phyloP scores from a whole-genome alignment of 805 yeast species.

The Metschnikowia corniflorae region DNA sequence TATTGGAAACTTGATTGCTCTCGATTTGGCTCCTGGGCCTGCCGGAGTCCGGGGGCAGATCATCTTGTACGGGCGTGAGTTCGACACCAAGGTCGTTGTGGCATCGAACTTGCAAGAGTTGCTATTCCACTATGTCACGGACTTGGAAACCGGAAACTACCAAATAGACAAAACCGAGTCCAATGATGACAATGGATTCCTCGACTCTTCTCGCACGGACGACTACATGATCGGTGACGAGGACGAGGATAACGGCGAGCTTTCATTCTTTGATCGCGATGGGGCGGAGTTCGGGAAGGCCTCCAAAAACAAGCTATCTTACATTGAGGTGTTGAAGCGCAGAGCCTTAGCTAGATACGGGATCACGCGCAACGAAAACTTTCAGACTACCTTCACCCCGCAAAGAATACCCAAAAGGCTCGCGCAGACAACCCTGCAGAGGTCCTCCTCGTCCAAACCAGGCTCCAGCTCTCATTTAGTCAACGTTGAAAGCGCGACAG shows the following conservation, averaged over 20 bases:
- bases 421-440: conserved; percentile 1
- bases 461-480: conserved; percentile 13
- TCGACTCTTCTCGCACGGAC: conserved; percentile 36
- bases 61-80: conserved; percentile 21
- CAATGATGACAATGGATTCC: conserved; percentile 34
- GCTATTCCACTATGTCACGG: conserved; percentile 34
- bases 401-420: conserved; percentile 19
- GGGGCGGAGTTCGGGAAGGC: conserved; percentile 34
- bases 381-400: conserved; percentile 38
- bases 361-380: conserved; percentile 30
- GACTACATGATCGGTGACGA: conserved; percentile 43
- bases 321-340: conserved; percentile 40
- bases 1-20: conserved; percentile 18
- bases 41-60: conserved; percentile 19
- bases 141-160: conserved; percentile 41
- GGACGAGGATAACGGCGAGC: conserved; percentile 44
- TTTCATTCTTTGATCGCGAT: conserved; percentile 35
- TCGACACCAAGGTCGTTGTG: conserved; percentile 20
- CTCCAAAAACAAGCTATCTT: conserved; percentile 29
- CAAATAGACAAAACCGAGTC: conserved; percentile 32
- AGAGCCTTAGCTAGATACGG: conserved; percentile 41
- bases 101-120: conserved; percentile 35
- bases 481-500: conserved; percentile 28
- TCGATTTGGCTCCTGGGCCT: conserved; percentile 22
- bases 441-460: conserved; percentile 3